Percentiles rank a stretch among this genome's conserved stretches.
Conservation (phyloP, 2,329 filamentous ascomycete species). For the Scopulariopsis brevicaulis region DNA sequence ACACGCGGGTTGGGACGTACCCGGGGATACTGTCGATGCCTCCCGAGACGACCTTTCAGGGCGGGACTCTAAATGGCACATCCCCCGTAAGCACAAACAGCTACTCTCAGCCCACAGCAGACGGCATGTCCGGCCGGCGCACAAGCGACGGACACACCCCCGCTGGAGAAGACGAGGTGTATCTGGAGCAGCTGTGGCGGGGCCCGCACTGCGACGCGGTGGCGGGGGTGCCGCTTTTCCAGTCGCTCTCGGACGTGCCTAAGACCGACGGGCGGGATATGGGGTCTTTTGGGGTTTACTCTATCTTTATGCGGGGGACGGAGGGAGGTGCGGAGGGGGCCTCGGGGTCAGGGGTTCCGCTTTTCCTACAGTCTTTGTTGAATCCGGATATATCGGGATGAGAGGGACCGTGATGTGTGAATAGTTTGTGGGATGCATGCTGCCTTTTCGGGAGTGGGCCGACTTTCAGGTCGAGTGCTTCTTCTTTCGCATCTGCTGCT, state of each 20-base stretch:
- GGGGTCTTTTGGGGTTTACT: conserved; percentile 1
- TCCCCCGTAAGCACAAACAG: conserved; percentile 1
- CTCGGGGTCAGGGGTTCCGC: neutral
- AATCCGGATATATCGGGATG: neutral
- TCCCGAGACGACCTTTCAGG: neutral
- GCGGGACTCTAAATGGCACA: neutral
- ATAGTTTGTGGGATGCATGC: neutral
- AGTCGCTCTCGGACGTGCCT: neutral
- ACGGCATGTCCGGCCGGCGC: neutral
- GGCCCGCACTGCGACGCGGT: neutral
- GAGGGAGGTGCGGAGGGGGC: neutral
- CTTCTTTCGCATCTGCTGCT: neutral
- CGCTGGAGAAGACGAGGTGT: conserved; percentile 1
- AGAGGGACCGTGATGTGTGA: neutral
- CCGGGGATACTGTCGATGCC: neutral
- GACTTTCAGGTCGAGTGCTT: neutral
- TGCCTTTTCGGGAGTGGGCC: too few relatives aligned
- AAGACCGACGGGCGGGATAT: neutral
- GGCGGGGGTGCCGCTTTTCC: neutral
- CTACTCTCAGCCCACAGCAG: neutral
- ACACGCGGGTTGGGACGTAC: neutral
- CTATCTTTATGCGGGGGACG: neutral
- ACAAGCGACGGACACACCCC: neutral
- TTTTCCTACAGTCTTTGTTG: neutral
- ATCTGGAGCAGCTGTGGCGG: neutral